phyloP scores from a whole-genome alignment of 2,329 filamentous ascomycete species.

The Ceratocystis huliohia region DNA sequence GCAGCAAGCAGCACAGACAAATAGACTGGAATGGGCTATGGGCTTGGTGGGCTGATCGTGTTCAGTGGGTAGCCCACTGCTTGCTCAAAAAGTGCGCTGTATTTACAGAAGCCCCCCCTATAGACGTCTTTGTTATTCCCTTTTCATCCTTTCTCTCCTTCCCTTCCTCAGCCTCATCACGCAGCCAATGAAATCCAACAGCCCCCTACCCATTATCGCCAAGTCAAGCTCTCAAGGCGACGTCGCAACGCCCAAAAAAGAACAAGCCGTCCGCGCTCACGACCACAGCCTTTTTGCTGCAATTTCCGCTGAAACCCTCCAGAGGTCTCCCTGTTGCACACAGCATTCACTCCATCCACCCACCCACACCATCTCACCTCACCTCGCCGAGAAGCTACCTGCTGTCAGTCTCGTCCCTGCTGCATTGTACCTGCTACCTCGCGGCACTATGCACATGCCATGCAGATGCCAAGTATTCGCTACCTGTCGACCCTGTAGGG shows the following conservation, averaged over 20 bases:
- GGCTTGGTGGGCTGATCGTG: too few relatives aligned
- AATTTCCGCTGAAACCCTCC: not conserved
- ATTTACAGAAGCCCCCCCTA: conserved; percentile 1
- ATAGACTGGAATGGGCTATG: too few relatives aligned
- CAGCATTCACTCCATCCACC: too few relatives aligned
- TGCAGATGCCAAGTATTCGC: not conserved
- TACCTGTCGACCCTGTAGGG: not conserved
- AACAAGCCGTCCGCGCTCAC: not conserved
- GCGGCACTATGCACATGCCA: not conserved
- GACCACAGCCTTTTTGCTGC: not conserved
- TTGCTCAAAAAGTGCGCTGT: not conserved
- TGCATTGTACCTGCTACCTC: not conserved
- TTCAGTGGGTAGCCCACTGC: too few relatives aligned
- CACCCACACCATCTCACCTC: not conserved
- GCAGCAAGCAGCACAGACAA: too few relatives aligned
- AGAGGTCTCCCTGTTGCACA: not conserved
- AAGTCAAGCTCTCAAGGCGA: too few relatives aligned
- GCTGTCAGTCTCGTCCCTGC: not conserved
- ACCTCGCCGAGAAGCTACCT: not conserved
- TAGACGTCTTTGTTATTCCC: not conserved
- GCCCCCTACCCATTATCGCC: too few relatives aligned
- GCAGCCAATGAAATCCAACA: not conserved
- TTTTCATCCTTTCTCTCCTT: not conserved
- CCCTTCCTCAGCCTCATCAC: not conserved
- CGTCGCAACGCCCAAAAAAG: not conserved